These are phyloP conservation scores for Glaciozyma antarctica DNA, from an alignment of 768 basidiomycete genomes.

Conservation along the genomic window DNA sequence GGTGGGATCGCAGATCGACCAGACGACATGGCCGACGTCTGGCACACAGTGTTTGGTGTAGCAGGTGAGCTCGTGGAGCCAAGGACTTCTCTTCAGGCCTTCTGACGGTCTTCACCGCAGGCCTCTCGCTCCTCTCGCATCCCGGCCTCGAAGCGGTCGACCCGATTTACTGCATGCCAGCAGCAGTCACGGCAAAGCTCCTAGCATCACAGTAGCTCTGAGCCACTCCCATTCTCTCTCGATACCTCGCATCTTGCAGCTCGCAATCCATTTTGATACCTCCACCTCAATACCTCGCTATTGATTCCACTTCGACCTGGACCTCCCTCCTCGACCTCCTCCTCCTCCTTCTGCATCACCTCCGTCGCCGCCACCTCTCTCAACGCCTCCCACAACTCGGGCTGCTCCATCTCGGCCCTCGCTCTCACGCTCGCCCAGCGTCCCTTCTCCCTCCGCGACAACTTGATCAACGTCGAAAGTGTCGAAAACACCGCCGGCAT, in stretches of 20 bases:
- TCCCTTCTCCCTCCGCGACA: conserved; percentile 8
- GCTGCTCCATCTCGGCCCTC: conserved; percentile 2
- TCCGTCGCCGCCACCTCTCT: conserved; percentile 4
- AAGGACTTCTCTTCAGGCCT: not conserved
- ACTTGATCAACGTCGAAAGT: conserved; percentile 22
- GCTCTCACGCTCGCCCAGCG: not conserved
- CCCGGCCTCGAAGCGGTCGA: conserved; percentile 75
- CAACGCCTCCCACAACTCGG: conserved; percentile 15
- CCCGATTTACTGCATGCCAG: conserved; percentile 95
- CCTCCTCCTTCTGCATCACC: no score
- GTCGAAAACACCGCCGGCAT: conserved; percentile 8
- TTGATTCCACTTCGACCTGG: no score
- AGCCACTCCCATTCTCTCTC: no score
- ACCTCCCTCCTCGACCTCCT: no score
- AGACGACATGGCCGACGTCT: conserved; percentile 92
- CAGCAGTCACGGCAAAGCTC: conserved; percentile 41
- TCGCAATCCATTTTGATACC: no score
- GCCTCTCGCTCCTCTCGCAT: conserved; percentile 79
- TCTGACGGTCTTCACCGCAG: conserved; percentile 40
- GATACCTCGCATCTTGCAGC: no score
- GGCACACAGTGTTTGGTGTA: conserved; percentile 86
- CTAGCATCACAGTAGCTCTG: not conserved
- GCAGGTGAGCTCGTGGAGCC: conserved; percentile 49
- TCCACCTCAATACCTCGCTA: no score
- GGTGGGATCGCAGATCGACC: conserved; percentile 93